Conservation (phyloP, 1,139 yeast species). For the Sugiyamaella neomexicana region DNA sequence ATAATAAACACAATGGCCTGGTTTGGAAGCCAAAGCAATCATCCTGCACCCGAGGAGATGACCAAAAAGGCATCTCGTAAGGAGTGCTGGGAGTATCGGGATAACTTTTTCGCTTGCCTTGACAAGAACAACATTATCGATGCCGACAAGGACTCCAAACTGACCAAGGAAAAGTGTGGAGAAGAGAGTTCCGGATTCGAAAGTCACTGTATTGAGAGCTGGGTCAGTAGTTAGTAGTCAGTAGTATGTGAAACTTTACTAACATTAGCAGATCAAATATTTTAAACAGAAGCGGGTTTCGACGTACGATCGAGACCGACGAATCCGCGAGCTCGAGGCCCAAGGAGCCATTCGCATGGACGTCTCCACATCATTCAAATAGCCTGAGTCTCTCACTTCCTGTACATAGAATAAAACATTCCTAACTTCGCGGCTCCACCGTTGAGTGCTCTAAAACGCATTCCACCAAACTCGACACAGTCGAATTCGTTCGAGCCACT, state of each 20-base stretch:
- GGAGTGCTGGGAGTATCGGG: conserved; percentile 70
- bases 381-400: conserved; percentile 5
- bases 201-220: conserved; percentile 58
- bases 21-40: conserved; percentile 33
- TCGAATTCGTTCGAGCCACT: too few relatives aligned
- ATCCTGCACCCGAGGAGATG: conserved; percentile 45
- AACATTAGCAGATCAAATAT: conserved; percentile 45
- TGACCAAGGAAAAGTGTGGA: conserved; percentile 45
- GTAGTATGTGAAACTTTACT: background rate
- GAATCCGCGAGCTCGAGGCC: conserved; percentile 54
- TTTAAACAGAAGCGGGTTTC: conserved; percentile 66
- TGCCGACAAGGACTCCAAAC: conserved; percentile 36
- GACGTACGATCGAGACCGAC: conserved; percentile 54
- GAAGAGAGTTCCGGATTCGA: conserved; percentile 50
- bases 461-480: too few relatives aligned
- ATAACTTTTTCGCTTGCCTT: conserved; percentile 56
- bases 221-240: conserved; percentile 46
- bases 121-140: conserved; percentile 55
- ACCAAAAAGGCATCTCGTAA: conserved; percentile 53
- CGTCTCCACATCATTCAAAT: conserved; percentile 27
- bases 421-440: too few relatives aligned
- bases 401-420: conserved; percentile 14
- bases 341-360: conserved; percentile 46
- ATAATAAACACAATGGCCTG: conserved; percentile 40
- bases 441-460: too few relatives aligned